Conservation (phyloP, 2,329 filamentous ascomycete genomes). For the Aphanocladium album region DNA sequence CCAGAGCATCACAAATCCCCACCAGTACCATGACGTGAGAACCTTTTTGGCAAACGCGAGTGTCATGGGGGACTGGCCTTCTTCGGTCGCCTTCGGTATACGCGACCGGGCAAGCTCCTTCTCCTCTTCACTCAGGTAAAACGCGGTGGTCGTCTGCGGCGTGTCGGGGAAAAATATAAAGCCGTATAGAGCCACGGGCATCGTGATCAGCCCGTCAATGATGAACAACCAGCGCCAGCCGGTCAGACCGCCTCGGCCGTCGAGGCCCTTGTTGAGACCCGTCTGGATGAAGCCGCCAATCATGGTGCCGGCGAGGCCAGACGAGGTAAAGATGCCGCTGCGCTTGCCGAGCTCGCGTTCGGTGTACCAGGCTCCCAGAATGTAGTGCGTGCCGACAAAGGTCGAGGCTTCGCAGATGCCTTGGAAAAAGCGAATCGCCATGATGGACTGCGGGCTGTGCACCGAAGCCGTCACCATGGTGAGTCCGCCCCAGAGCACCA, state of each 20-base stretch:
- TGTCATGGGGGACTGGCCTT: constrained; percentile 40
- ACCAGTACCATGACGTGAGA: constrained; percentile 58
- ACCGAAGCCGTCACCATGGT: constrained; percentile 51
- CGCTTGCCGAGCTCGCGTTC: constrained; percentile 57
- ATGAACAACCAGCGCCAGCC: constrained; percentile 70
- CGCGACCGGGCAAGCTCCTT: constrained; percentile 38
- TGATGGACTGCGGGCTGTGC: constrained; percentile 31
- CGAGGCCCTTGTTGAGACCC: constrained; percentile 48
- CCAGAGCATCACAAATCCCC: constrained; percentile 63
- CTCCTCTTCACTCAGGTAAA: constrained; percentile 41
- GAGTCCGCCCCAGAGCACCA: constrained; percentile 58
- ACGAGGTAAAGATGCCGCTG: constrained; percentile 57
- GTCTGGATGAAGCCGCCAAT: constrained; percentile 53
- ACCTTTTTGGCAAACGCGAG: constrained; percentile 49
- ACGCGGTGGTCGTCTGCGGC: constrained; percentile 41
- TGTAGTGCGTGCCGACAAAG: constrained; percentile 37
- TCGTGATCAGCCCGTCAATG: constrained; percentile 54
- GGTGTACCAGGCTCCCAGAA: constrained; percentile 54
- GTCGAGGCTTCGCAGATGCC: constrained; percentile 35
- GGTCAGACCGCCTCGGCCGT: constrained; percentile 47
- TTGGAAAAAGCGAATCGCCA: constrained; percentile 36
- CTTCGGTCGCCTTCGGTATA: constrained; percentile 27
- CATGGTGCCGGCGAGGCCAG: constrained; percentile 51
- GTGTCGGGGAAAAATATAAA: constrained; percentile 35
- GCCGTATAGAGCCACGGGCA: constrained; percentile 31